phyloP scores from a whole-genome alignment of 2,329 filamentous ascomycete genomes.

The Ophiostoma novo-ulmi region DNA sequence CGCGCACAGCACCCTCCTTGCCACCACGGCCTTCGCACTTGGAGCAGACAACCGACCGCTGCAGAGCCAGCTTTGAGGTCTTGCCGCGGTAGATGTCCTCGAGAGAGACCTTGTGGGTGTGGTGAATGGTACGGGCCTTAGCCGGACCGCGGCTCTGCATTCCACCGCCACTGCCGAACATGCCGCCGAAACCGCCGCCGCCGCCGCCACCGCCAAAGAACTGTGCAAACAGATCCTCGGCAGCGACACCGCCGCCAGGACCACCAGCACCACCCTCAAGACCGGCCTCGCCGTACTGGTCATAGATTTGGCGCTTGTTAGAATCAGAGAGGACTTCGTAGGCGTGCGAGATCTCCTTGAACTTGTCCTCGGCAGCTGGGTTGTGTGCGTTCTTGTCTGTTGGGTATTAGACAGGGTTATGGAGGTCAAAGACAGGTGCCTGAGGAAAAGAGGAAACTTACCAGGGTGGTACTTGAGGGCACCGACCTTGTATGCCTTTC shows the following conservation, averaged over 20 bases:
- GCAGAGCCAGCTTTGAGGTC: constrained; percentile 91
- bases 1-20: constrained; percentile 96
- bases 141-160: constrained; percentile 74
- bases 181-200: constrained; percentile 68
- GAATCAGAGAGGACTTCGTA: constrained; percentile 92
- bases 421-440: background rate
- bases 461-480: constrained; percentile 81
- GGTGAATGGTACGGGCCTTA: constrained; percentile 92
- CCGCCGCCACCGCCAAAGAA: constrained; percentile 68
- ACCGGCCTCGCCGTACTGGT: constrained; percentile 96
- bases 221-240: constrained; percentile 92
- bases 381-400: constrained; percentile 95
- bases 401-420: background rate
- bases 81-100: constrained; percentile 98
- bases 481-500: constrained; percentile 81
- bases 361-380: constrained; percentile 90
- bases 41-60: constrained; percentile 94
- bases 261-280: constrained; percentile 79
- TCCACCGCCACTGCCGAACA: constrained; percentile 69
- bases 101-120: constrained; percentile 95
- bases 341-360: constrained; percentile 94
- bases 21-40: constrained; percentile 92
- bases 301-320: constrained; percentile 87
- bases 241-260: constrained; percentile 73
- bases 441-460: constrained; percentile 39